Evolutionary conservation across 2,329 filamentous ascomycete species (phyloP).

Genomic region (Dactylellina parvicollis): DNA sequence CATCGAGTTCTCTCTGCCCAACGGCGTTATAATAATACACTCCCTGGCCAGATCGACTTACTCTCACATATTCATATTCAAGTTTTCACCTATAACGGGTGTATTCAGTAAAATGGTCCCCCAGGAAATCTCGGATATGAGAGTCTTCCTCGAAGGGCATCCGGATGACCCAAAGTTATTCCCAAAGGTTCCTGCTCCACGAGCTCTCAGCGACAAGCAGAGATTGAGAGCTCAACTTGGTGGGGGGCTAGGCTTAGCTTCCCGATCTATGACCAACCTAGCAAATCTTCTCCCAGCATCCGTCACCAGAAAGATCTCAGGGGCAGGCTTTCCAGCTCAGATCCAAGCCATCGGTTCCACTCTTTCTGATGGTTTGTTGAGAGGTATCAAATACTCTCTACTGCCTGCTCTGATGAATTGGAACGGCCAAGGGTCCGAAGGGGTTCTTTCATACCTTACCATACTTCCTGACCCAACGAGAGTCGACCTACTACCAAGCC

Average conservation of each 20-base stretch:
- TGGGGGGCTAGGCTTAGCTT: slow-evolving; percentile 8
- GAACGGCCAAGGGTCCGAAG: neutral
- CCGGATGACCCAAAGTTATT: slow-evolving; percentile 22
- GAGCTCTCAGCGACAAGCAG: neutral
- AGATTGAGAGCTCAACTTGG: slow-evolving; percentile 15
- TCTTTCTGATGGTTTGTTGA: neutral
- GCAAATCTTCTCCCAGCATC: slow-evolving; percentile 22
- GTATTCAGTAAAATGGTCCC: slow-evolving; percentile 43
- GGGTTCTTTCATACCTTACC: neutral
- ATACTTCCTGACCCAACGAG: neutral
- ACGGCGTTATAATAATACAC: slow-evolving; percentile 48
- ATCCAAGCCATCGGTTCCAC: neutral
- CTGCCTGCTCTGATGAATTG: slow-evolving; percentile 28
- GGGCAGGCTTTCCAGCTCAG: neutral
- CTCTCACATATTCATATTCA: slow-evolving; percentile 37
- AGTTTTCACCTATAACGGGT: slow-evolving; percentile 46
- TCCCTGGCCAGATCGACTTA: slow-evolving; percentile 44
- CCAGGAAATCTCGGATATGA: slow-evolving; percentile 36
- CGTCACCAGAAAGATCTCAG: slow-evolving; percentile 19
- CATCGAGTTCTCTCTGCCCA: slow-evolving; percentile 40
- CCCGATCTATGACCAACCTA: slow-evolving; percentile 39
- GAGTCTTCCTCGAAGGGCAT: slow-evolving; percentile 14
- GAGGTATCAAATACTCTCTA: slow-evolving; percentile 17
- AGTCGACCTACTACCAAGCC: neutral
- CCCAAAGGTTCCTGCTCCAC: neutral